Evolutionary conservation across 169 alveolate genomes (phyloP).

Genomic region (Eimeria tenella): DNA sequence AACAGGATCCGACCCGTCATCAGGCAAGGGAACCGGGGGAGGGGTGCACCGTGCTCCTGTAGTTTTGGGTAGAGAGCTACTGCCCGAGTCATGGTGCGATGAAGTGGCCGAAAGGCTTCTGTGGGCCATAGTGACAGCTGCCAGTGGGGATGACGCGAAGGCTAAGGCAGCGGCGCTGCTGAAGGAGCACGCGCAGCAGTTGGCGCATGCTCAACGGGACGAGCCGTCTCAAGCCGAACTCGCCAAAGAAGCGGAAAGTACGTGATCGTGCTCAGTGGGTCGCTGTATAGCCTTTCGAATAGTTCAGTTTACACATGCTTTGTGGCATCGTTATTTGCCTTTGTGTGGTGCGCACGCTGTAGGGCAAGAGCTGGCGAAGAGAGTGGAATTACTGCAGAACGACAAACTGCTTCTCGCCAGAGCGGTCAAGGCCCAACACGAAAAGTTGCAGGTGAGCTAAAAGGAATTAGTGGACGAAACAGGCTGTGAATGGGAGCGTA

Average conservation of each 20-base stretch:
- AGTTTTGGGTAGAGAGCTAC: not conserved
- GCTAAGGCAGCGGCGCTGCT: slow-evolving; percentile 39
- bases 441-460: slow-evolving; percentile 51
- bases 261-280: not conserved
- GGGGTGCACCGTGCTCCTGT: not conserved
- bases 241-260: slow-evolving; percentile 62
- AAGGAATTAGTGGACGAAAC: too few relatives aligned
- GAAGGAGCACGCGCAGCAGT: slow-evolving; percentile 72
- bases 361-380: slow-evolving; percentile 66
- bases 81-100: slow-evolving; percentile 58
- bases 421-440: slow-evolving; percentile 78
- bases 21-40: not conserved
- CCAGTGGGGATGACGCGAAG: slow-evolving; percentile 73
- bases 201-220: slow-evolving; percentile 33
- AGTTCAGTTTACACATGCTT: too few relatives aligned
- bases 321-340: not conserved
- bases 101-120: slow-evolving; percentile 68
- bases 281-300: too few relatives aligned
- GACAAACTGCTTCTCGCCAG: slow-evolving; percentile 74
- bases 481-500: too few relatives aligned
- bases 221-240: slow-evolving; percentile 37
- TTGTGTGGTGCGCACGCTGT: not conserved
- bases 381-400: slow-evolving; percentile 68
- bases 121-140: slow-evolving; percentile 38
- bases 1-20: slow-evolving; percentile 14